Evolutionary conservation across 2,329 filamentous ascomycete genomes (phyloP).

Genomic region (Trichoderma atrobrunneum): DNA sequence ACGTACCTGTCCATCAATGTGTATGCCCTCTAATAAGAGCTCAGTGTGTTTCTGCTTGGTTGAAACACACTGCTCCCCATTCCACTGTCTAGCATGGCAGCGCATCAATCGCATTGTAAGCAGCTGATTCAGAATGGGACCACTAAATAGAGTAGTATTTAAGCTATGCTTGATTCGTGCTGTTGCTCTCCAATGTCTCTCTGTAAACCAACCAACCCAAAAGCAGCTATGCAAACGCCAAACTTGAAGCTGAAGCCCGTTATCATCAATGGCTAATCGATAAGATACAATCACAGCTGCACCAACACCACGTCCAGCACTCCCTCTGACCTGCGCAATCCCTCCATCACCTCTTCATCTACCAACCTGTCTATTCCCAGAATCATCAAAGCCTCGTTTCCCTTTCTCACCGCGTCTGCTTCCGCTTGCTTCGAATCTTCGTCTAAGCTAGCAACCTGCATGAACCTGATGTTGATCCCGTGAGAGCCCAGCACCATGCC

Average conservation of each 20-base stretch:
- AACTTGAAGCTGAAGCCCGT: no score
- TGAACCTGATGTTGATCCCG: slow-evolving; percentile 75
- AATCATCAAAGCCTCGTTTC: slow-evolving; percentile 70
- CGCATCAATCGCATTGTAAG: neutral
- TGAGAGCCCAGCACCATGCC: slow-evolving; percentile 67
- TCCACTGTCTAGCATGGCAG: neutral
- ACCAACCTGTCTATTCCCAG: slow-evolving; percentile 68
- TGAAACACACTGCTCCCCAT: neutral
- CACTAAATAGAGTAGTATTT: neutral
- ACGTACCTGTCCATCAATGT: neutral
- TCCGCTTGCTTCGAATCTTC: slow-evolving; percentile 19
- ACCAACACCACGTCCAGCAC: slow-evolving; percentile 57
- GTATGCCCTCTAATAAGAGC: neutral
- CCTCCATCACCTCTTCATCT: slow-evolving; percentile 51
- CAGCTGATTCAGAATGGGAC: neutral
- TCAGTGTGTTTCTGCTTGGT: neutral
- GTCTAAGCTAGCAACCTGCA: slow-evolving; percentile 65
- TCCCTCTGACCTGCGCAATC: slow-evolving; percentile 48
- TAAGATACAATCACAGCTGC: slow-evolving; percentile 32
- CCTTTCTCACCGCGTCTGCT: slow-evolving; percentile 25
- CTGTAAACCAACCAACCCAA: neutral
- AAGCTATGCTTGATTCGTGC: neutral
- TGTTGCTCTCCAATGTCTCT: neutral
- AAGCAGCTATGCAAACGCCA: neutral
- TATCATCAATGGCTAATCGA: neutral